A percentile compares a stretch with the other conserved stretches of the same genome.
These are phyloP conservation scores for Malus sylvestris DNA, from an alignment of 306 rosid species.

Conservation along the genomic window DNA sequence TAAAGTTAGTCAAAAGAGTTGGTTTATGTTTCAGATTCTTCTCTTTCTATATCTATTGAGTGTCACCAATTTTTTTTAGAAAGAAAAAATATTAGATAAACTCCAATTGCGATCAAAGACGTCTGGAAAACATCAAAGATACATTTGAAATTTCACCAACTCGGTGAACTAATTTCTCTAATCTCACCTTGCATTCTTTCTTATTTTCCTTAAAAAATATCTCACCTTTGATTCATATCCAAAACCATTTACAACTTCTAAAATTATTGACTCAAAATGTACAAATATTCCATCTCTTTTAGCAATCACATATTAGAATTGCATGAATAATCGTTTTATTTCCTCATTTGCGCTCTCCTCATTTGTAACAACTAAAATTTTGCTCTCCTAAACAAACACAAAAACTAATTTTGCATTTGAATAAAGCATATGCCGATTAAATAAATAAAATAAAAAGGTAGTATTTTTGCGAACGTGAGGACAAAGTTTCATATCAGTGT, in stretches of 20 bases:
- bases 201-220: neutral
- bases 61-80: too few relatives aligned
- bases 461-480: too few relatives aligned
- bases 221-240: neutral
- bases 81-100: too few relatives aligned
- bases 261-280: neutral
- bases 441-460: neutral
- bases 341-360: neutral
- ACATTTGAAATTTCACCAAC: too few relatives aligned
- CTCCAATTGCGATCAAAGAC: too few relatives aligned
- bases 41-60: neutral
- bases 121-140: too few relatives aligned
- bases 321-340: neutral
- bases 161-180: neutral
- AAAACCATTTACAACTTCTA: neutral
- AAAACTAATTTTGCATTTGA: neutral
- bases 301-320: neutral
- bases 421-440: neutral
- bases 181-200: neutral
- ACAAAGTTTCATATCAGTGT: too few relatives aligned
- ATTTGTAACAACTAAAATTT: neutral
- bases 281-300: neutral
- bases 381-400: neutral
- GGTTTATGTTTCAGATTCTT: neutral
- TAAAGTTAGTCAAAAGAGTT: neutral